These are phyloP conservation scores for Aspergillus fijiensis DNA, from an alignment of 2,329 filamentous ascomycete genomes.

Conservation along the genomic window DNA sequence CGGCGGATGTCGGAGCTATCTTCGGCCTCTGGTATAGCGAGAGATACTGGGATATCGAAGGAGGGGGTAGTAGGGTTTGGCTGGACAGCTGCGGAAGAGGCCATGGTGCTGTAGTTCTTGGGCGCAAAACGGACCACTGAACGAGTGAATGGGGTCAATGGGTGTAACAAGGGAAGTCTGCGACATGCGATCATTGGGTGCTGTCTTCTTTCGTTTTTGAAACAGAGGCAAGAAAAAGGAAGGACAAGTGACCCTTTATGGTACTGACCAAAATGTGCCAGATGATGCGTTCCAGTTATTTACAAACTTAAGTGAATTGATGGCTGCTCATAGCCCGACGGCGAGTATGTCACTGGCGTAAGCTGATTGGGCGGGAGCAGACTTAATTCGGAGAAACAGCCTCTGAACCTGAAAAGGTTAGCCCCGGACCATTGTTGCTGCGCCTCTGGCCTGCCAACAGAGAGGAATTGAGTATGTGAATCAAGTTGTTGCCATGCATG, in stretches of 20 bases:
- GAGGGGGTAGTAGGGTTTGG: neutral
- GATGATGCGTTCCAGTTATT: neutral
- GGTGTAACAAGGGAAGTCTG: neutral
- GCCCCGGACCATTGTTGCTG: too few species aligned
- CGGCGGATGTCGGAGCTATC: constrained; percentile 50
- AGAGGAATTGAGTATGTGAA: too few species aligned
- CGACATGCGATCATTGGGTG: neutral
- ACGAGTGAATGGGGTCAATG: neutral
- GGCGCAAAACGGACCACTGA: neutral
- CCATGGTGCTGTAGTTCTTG: neutral
- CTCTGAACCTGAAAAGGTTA: constrained; percentile 25
- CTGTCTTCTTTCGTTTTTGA: neutral
- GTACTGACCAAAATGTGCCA: too few species aligned
- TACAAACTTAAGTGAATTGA: neutral
- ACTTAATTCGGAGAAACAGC: neutral
- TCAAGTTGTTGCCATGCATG: too few species aligned
- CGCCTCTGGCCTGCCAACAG: too few species aligned
- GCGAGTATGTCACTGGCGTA: neutral
- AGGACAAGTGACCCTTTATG: too few species aligned
- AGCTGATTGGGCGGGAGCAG: neutral
- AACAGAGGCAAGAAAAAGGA: too few species aligned
- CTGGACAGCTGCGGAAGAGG: neutral
- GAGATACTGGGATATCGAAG: neutral
- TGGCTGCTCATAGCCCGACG: neutral
- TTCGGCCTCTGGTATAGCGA: constrained; percentile 33